Evolutionary conservation across 2,329 filamentous ascomycete species (phyloP).

Genomic region (Amylocarpus encephaloides): DNA sequence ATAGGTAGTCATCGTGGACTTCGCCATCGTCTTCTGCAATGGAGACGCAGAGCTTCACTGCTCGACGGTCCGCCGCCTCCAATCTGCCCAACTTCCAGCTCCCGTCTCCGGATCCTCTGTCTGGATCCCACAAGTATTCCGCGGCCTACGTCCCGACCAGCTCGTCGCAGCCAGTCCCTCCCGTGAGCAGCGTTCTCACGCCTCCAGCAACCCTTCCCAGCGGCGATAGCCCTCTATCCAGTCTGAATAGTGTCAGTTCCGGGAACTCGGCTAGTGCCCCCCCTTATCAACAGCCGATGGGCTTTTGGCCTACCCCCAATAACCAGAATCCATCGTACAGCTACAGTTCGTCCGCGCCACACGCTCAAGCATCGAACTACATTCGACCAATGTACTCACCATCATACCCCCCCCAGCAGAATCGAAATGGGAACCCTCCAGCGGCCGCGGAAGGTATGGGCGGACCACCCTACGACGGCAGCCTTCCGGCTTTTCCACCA

Average conservation of each 20-base stretch:
- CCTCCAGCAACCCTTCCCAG: slow-evolving; percentile 42
- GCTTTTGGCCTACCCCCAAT: slow-evolving; percentile 51
- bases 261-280: slow-evolving; percentile 50
- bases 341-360: slow-evolving; percentile 40
- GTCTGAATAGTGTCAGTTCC: slow-evolving; percentile 54
- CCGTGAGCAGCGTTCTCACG: slow-evolving; percentile 37
- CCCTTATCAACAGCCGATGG: slow-evolving; percentile 49
- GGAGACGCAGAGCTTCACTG: slow-evolving; percentile 59
- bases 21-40: slow-evolving; percentile 36
- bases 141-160: slow-evolving; percentile 41
- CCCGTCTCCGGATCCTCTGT: slow-evolving; percentile 51
- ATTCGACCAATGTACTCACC: slow-evolving; percentile 51
- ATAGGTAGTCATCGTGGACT: slow-evolving; percentile 19
- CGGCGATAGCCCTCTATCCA: slow-evolving; percentile 56
- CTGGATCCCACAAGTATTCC: slow-evolving; percentile 45
- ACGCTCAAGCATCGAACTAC: slow-evolving; percentile 24
- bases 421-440: slow-evolving; percentile 52
- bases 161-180: slow-evolving; percentile 33
- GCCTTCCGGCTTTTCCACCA: slow-evolving; percentile 56
- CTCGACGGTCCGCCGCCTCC: slow-evolving; percentile 63
- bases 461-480: slow-evolving; percentile 61
- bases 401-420: slow-evolving; percentile 42
- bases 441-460: slow-evolving; percentile 56
- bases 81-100: slow-evolving; percentile 65
- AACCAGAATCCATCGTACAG: slow-evolving; percentile 42